Conservation (phyloP, 1,139 yeast species). For the Zygosaccharomyces pseudobailii region DNA sequence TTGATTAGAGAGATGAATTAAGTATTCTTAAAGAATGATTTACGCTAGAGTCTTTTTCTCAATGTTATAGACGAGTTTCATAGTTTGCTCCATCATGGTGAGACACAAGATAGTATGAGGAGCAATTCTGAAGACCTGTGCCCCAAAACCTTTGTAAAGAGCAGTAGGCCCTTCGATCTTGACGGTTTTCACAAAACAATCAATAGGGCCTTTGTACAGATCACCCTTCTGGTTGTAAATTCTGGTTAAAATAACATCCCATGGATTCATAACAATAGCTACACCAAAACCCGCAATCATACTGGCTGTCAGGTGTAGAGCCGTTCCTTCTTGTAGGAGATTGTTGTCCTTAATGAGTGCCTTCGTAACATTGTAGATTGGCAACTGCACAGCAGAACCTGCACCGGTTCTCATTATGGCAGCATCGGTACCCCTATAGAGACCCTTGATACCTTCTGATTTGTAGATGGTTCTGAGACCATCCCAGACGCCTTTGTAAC, state of each 20-base stretch:
- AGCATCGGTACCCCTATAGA: slow-evolving; percentile 90
- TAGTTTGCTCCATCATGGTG: slow-evolving; percentile 93
- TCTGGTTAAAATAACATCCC: slow-evolving; percentile 92
- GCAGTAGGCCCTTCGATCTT: slow-evolving; percentile 81
- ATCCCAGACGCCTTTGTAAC: slow-evolving; percentile 62
- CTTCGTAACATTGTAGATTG: slow-evolving; percentile 82
- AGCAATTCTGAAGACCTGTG: slow-evolving; percentile 86
- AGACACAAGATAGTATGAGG: slow-evolving; percentile 91
- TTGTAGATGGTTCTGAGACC: slow-evolving; percentile 61
- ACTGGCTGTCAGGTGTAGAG: slow-evolving; percentile 68
- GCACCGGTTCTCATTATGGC: slow-evolving; percentile 92
- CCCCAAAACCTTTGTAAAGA: slow-evolving; percentile 89
- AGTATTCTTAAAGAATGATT: not conserved
- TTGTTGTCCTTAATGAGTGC: slow-evolving; percentile 44
- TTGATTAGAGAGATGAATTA: not conserved
- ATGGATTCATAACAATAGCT: slow-evolving; percentile 92
- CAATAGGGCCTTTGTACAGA: slow-evolving; percentile 79
- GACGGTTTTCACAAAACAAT: slow-evolving; percentile 80
- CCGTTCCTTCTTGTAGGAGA: slow-evolving; percentile 57
- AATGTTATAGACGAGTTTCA: slow-evolving; percentile 51
- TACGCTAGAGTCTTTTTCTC: slow-evolving; percentile 35
- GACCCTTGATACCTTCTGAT: slow-evolving; percentile 71
- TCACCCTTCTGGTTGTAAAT: slow-evolving; percentile 92
- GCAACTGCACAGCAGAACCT: slow-evolving; percentile 92
- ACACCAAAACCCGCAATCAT: slow-evolving; percentile 88